phyloP scores from a whole-genome alignment of 805 yeast genomes.

The Metschnikowia rubicola region DNA sequence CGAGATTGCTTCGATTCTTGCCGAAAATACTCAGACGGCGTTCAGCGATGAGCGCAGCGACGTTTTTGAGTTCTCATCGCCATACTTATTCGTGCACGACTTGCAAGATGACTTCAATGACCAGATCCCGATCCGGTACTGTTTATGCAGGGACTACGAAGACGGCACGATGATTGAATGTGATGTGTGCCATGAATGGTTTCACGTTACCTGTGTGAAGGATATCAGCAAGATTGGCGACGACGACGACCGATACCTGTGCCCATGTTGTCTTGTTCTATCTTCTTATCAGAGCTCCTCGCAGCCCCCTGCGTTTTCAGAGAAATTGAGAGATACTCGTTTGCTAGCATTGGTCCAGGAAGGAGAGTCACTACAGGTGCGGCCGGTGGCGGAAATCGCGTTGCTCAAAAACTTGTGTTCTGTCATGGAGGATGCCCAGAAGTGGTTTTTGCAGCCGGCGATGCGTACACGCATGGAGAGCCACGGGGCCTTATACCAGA shows the following conservation, averaged over 20 bases:
- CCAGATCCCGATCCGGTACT: constrained; percentile 33
- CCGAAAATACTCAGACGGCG: constrained; percentile 22
- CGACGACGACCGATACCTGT: constrained; percentile 12
- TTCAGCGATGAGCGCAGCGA: constrained; percentile 27
- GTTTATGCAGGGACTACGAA: constrained; percentile 62
- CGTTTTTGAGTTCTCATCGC: constrained; percentile 23
- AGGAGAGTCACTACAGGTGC: constrained; percentile 4
- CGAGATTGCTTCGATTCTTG: constrained; percentile 19
- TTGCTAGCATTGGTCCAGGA: constrained; percentile 4
- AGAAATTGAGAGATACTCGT: neutral
- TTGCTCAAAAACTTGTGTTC: constrained; percentile 2
- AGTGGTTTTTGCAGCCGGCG: constrained; percentile 1
- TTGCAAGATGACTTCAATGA: constrained; percentile 8
- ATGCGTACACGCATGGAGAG: neutral
- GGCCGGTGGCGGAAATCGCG: constrained; percentile 8
- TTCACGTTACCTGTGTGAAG: constrained; percentile 54
- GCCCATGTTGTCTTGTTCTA: constrained; percentile 14
- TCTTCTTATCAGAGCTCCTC: constrained; percentile 2
- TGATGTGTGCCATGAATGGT: constrained; percentile 71
- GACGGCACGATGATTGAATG: constrained; percentile 66
- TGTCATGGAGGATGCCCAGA: constrained; percentile 1
- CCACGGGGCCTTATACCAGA: constrained; percentile 4
- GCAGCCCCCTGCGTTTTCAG: neutral
- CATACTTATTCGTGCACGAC: constrained; percentile 16
- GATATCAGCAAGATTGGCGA: constrained; percentile 12